A percentile compares a stretch with the other conserved stretches of the same genome.
Evolutionary conservation across 2,329 filamentous ascomycete genomes (phyloP).

Genomic region (Cadophora malorum): DNA sequence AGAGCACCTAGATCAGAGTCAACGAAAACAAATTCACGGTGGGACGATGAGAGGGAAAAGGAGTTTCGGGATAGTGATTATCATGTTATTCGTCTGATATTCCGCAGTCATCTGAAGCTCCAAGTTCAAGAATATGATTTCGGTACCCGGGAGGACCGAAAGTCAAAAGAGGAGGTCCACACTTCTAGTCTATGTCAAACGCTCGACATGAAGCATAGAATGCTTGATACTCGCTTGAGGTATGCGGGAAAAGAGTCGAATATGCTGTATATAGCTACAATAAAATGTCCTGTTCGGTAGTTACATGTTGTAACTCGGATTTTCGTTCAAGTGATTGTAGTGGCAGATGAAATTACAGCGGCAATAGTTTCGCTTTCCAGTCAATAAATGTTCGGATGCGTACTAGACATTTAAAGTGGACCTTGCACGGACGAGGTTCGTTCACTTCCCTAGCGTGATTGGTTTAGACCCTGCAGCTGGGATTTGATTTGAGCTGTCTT

Average conservation of each 20-base stretch:
- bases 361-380: not conserved
- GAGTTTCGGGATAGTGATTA: not conserved
- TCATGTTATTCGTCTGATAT: not conserved
- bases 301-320: not conserved
- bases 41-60: not conserved
- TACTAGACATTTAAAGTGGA: constrained; percentile 4
- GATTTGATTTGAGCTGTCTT: constrained; percentile 13
- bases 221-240: constrained; percentile 4
- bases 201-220: constrained; percentile 3
- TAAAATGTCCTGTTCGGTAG: not conserved
- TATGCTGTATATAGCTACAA: not conserved
- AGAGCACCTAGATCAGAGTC: not conserved
- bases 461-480: constrained; percentile 13
- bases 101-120: not conserved
- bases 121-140: not conserved
- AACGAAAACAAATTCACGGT: not conserved
- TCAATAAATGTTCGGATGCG: constrained; percentile 9
- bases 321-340: not conserved
- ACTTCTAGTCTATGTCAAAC: constrained; percentile 11
- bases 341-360: not conserved
- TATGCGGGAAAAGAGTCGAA: not conserved
- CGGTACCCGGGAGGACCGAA: not conserved
- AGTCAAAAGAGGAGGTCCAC: constrained; percentile 9
- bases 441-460: constrained; percentile 12
- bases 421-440: constrained; percentile 16